Percentiles rank a stretch among this genome's conserved stretches.
These are phyloP conservation scores for Alternaria viburni DNA, from an alignment of 2,329 filamentous ascomycete species.

Conservation along the genomic window DNA sequence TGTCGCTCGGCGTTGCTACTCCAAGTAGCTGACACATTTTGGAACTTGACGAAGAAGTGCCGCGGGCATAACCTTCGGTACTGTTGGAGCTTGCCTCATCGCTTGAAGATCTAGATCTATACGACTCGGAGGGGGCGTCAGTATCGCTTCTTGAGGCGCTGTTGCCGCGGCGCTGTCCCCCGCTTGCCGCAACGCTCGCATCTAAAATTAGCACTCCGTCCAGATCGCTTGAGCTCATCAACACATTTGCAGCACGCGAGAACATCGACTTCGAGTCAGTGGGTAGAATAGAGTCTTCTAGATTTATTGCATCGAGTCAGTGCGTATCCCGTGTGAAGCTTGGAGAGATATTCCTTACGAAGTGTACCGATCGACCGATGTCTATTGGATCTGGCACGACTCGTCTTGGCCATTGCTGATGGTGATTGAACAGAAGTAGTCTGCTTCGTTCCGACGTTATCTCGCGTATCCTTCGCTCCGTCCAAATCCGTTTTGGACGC, in stretches of 20 bases:
- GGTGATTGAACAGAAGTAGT: neutral
- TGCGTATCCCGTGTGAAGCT: no score
- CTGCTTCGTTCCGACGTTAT: neutral
- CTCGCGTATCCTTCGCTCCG: neutral
- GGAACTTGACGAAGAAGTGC: conserved; percentile 2
- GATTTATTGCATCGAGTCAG: neutral
- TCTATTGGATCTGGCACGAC: conserved; percentile 11
- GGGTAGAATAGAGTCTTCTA: conserved; percentile 37
- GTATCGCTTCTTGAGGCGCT: conserved; percentile 4
- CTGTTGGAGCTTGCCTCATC: conserved; percentile 16
- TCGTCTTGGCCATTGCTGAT: neutral
- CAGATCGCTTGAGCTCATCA: conserved; percentile 39
- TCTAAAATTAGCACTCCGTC: conserved; percentile 46
- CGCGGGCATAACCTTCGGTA: neutral
- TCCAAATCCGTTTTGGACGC: neutral
- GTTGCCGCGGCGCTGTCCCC: conserved; percentile 15
- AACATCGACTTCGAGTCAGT: conserved; percentile 41
- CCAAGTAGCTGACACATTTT: conserved; percentile 37
- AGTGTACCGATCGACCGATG: conserved; percentile 25
- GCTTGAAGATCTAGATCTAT: conserved; percentile 22
- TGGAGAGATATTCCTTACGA: neutral
- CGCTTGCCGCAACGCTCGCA: conserved; percentile 37
- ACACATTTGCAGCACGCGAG: conserved; percentile 40
- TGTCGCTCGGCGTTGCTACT: conserved; percentile 16
- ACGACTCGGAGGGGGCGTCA: conserved; percentile 12